Evolutionary conservation across 129 eudicot species (phyloP), one percentile per base, ranked within the genome.

Genomic region (Pseudognaphalium luteoalbum): DNA sequence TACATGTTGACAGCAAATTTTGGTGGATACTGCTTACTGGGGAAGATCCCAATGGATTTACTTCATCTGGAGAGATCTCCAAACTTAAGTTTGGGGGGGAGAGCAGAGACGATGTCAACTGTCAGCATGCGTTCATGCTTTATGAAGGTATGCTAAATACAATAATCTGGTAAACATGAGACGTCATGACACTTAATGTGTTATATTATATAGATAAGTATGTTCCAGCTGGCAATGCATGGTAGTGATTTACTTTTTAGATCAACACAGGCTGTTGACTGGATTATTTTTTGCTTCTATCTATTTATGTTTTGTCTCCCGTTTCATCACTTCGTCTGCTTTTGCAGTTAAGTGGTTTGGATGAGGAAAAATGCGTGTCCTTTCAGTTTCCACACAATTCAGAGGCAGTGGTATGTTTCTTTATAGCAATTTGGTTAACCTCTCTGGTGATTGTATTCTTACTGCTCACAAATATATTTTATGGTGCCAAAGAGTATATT

Each of bases 1-100:
- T 21, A 30, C 73, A 30, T 59, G 57, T 12, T 71, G 68, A 51
- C 84, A 93, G 97, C 84, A 52, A 86, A 74, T 75, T 39, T 76
- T 80, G 91, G 77, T 67, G 88, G 90, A 68, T 72, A 74, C 81
- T 89, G 92, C 84, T 85, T 90, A 60, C 63, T 86, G 84, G 98
- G 98, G 8, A 86, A 87, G 77, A 88, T 90, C 34, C 85, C 98
- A 37, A 58, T 90, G 91, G 88, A 88, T 39, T 61, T 74, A 73
- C 96, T 90, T 56, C 83, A 76, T 62, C 78, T 82, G 96, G 92
- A 90, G 56, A 87, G 85, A 66, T 90, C 95, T 52, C 75, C 89
- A 73, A 85, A 77, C 52, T 76, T 85, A 81, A 81, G 85, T 54
- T 65, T 71, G 58, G 89, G 97, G 65, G 91, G 86, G 73, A 84